Evolutionary conservation across 2,329 filamentous ascomycete genomes (phyloP).

Genomic region (Aspergillus sp.): DNA sequence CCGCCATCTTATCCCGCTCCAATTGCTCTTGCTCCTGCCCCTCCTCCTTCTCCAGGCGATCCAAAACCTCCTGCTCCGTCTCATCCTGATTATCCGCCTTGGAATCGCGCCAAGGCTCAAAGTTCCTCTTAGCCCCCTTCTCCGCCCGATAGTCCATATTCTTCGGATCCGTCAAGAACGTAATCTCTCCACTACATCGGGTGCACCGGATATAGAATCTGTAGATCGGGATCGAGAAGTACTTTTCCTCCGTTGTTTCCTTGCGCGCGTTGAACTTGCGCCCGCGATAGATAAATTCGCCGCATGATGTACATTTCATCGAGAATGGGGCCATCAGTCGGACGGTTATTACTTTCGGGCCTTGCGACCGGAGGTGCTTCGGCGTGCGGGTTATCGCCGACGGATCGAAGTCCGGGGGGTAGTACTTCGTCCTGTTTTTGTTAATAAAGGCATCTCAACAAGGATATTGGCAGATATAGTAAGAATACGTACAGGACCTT

Average conservation of each 20-base stretch:
- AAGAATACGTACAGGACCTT: conserved; percentile 7
- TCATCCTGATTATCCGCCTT: conserved; percentile 63
- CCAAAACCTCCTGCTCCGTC: conserved; percentile 82
- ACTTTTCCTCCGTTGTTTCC: conserved; percentile 86
- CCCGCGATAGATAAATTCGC: conserved; percentile 87
- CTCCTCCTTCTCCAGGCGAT: conserved; percentile 77
- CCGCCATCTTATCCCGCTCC: conserved; percentile 89
- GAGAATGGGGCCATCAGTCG: conserved; percentile 87
- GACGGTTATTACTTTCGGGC: conserved; percentile 80
- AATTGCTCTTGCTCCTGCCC: conserved; percentile 62
- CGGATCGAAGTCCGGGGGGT: conserved; percentile 84
- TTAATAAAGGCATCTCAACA: background rate
- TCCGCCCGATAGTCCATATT: conserved; percentile 86
- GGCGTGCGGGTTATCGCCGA: conserved; percentile 69
- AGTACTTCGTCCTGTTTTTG: conserved; percentile 42
- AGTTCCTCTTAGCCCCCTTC: conserved; percentile 84
- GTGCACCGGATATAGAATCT: conserved; percentile 92
- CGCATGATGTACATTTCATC: conserved; percentile 65
- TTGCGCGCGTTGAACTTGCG: conserved; percentile 96
- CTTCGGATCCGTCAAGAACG: conserved; percentile 92
- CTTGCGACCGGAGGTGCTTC: conserved; percentile 58
- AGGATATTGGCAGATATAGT: background rate
- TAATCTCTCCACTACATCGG: conserved; percentile 80
- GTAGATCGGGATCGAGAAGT: conserved; percentile 83
- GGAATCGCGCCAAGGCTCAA: conserved; percentile 79